phyloP scores from a whole-genome alignment of 139 green algal genomes.

The Chlorella sp. region DNA sequence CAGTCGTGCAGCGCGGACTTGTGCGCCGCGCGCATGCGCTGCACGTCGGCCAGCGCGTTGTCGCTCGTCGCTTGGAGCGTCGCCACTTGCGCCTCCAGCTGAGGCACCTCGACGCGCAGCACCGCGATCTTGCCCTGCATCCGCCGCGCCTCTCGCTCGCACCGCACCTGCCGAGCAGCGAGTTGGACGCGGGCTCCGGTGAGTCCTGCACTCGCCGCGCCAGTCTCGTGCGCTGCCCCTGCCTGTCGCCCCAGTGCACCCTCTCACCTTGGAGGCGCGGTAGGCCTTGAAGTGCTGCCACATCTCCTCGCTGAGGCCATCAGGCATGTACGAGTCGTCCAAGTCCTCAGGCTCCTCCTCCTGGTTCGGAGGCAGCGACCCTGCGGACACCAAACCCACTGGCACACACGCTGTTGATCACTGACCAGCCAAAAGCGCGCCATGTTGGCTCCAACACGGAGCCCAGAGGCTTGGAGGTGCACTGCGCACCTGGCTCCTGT shows the following conservation, averaged over 20 bases:
- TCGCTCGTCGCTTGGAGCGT: conserved; percentile 14
- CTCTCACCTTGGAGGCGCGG: background rate
- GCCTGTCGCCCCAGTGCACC: too few species aligned
- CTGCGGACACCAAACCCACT: background rate
- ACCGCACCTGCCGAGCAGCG: background rate
- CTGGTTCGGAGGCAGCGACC: background rate
- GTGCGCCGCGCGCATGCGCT: conserved; percentile 14
- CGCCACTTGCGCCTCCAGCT: conserved; percentile 9
- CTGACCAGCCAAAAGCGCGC: too few species aligned
- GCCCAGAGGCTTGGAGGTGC: too few species aligned
- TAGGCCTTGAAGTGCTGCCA: conserved; percentile 25
- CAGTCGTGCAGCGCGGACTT: conserved; percentile 31
- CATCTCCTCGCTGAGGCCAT: conserved; percentile 23
- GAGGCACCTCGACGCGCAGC: background rate
- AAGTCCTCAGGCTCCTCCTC: conserved; percentile 11
- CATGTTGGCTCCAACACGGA: too few species aligned
- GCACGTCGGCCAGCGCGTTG: background rate
- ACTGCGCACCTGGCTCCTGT: background rate
- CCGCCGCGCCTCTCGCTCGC: conserved; percentile 9
- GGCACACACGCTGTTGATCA: background rate
- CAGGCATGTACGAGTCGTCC: conserved; percentile 9
- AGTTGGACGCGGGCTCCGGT: too few species aligned
- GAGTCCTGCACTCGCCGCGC: too few species aligned
- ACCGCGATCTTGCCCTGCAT: background rate
- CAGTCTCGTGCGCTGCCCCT: too few species aligned